These are phyloP conservation scores for Brassica rapa DNA, from an alignment of 345 rosid genomes.

Conservation along the genomic window DNA sequence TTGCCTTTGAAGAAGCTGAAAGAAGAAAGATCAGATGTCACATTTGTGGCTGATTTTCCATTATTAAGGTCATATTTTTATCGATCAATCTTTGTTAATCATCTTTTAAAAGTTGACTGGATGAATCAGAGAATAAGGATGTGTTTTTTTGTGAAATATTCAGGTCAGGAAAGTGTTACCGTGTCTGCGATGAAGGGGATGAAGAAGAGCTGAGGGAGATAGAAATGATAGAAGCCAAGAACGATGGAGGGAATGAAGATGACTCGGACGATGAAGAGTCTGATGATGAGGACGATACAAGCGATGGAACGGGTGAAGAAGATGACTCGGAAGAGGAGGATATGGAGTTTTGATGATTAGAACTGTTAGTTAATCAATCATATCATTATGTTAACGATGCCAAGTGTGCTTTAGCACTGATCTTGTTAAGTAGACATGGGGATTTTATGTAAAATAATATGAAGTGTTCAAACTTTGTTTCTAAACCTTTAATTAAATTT, in stretches of 20 bases:
- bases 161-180: slow-evolving; percentile 9
- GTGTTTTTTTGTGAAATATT: not conserved
- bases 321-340: not conserved
- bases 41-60: slow-evolving; percentile 76
- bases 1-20: slow-evolving; percentile 65
- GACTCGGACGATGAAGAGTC: not conserved
- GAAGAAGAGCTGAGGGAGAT: slow-evolving; percentile 30
- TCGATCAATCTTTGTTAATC: not conserved
- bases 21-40: slow-evolving; percentile 72
- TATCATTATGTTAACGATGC: not conserved
- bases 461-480: not conserved
- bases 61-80: not conserved
- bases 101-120: not conserved
- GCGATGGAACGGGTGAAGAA: no score
- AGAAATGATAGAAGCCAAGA: slow-evolving; percentile 34
- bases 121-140: not conserved
- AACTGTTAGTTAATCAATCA: not conserved
- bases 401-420: not conserved
- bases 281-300: not conserved
- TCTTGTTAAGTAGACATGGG: not conserved
- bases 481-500: not conserved
- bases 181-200: slow-evolving; percentile 8
- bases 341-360: not conserved
- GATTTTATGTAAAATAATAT: not conserved
- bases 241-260: not conserved